phyloP scores from a whole-genome alignment of 129 eudicot species.

The Glebionis coronaria region DNA sequence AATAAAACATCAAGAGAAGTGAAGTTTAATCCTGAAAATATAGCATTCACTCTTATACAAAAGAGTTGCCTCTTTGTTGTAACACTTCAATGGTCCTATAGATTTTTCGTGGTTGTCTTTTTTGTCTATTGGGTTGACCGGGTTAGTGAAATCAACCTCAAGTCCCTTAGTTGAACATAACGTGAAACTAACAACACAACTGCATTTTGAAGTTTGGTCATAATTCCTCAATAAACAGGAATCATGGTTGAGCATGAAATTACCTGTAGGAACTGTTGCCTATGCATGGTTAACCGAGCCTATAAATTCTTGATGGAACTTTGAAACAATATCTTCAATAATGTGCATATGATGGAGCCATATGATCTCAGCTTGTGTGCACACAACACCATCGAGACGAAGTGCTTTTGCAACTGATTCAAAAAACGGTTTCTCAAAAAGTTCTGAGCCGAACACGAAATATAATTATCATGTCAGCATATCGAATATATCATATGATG shows the following conservation, averaged over 20 bases:
- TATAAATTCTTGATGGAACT: conserved; percentile 76
- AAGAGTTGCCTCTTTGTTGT: conserved; percentile 68
- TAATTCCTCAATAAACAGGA: neutral
- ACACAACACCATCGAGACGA: conserved; percentile 89
- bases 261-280: conserved; percentile 93
- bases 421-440: conserved; percentile 88
- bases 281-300: conserved; percentile 90
- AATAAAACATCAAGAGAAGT: conserved; percentile 3
- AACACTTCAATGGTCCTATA: conserved; percentile 66
- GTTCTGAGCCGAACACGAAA: conserved; percentile 87
- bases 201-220: conserved; percentile 24
- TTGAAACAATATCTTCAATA: conserved; percentile 81
- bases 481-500: neutral
- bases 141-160: conserved; percentile 72
- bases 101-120: conserved; percentile 36
- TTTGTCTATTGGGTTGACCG: conserved; percentile 72
- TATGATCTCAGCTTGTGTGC: conserved; percentile 91
- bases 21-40: neutral
- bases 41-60: neutral
- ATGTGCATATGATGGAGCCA: conserved; percentile 99
- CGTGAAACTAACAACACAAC: conserved; percentile 94
- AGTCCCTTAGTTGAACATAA: conserved; percentile 94
- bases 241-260: neutral
- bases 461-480: conserved; percentile 20
- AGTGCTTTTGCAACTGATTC: conserved; percentile 85